Base-by-base conservation (phyloP, 176 grass and related monocot species). In the Eremochloa ophiuroides region DNA sequence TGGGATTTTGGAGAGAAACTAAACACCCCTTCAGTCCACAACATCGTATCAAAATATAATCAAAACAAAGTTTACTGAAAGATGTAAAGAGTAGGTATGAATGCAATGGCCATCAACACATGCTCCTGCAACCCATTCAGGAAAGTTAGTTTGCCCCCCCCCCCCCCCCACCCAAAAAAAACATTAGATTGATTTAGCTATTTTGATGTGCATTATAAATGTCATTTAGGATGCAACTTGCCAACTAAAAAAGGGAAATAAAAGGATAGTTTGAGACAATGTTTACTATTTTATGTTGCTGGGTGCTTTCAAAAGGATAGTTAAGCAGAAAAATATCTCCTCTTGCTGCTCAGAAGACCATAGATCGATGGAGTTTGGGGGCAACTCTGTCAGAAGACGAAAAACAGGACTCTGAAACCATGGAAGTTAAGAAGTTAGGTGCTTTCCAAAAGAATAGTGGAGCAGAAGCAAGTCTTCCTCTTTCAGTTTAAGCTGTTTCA, bases 261-360 rank as follows among this genome's bases (percentile, higher is more conserved):
- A 33, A 28, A 61, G 22, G 10, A 29, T 10, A 64, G 59, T 64
- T 47, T 65, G 59, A 2, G 18, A 47, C 17, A 63, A 31, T 46
- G 31, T 70, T 72, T 28, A 80, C 51, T 70, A 34, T 69, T 75
- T 69, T 71, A 64, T 63, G 33, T 35, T 4, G 76, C 22, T 71
- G 29, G 12, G 62, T 53, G 53, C 65, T 76, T 79, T 67, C 72
- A 68, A 75, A 87, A 14, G 73, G 42, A 74, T 46, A 37, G 51
- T 85, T 62, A 41, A 69, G 37, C 69, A 83, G 43, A 83, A 66
- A 75, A 61, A 80, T 75, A 75, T 79, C 40, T 44, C 69, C 65
- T 41, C 64, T 55, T 80, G 30, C 51, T 69, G 51, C 47, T 33
- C 76, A 12, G 27, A 26, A 72, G 14, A 47, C 8, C 6, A 8